Base-by-base conservation (phyloP, 2,329 filamentous ascomycete species). In the Arthrocladium fulminans region DNA sequence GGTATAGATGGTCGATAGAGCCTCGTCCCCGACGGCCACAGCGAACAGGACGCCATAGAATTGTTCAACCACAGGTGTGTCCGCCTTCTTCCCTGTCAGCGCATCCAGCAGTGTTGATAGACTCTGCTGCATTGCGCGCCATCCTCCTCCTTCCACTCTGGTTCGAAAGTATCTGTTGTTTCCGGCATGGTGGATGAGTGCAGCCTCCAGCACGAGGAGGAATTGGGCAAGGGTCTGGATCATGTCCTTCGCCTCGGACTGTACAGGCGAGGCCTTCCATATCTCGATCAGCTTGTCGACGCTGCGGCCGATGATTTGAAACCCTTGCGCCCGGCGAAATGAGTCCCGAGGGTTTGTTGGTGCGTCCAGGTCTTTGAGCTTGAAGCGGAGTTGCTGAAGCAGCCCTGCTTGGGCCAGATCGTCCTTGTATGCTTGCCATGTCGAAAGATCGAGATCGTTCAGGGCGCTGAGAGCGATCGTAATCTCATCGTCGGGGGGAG, bases 91-190 rank as follows among this genome's bases (percentile, higher is more conserved):
- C 19, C 52, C 48, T 37, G 58, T 55, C 75, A 54, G 76, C 77
- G 47, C 83, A 74, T 46, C 81, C 67, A 27, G 84, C 79, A 64
- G 82, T 80, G 63, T 79, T 80, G 53, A 77, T 78, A 68, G 76
- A 4, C 78, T 79, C 61, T 86, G 79, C 60, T 92, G 83, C 47
- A 96, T 65, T 6, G 81, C 78, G 54, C 81, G 75, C 83, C 88
- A 94, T 2, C 90, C 88, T 49, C 83, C 85, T 19, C 79, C 81
- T 50, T 86, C 78, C 24, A 94, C 80, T 56, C 80, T 76, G 56
- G 81, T 82, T 50, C 80, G 78, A 63, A 97, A 97, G 69, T 90
- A 96, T 57, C 86, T 80, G 60, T 83, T 79, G 67, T 97, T 98
- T 17, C 89, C 90, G 40, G 83, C 75, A 65, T 97, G 88, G 39